Percentiles rank a stretch among this genome's conserved stretches.
phyloP scores from a whole-genome alignment of 2,329 filamentous ascomycete genomes.

The Magnaporthiopsis rhizophila region DNA sequence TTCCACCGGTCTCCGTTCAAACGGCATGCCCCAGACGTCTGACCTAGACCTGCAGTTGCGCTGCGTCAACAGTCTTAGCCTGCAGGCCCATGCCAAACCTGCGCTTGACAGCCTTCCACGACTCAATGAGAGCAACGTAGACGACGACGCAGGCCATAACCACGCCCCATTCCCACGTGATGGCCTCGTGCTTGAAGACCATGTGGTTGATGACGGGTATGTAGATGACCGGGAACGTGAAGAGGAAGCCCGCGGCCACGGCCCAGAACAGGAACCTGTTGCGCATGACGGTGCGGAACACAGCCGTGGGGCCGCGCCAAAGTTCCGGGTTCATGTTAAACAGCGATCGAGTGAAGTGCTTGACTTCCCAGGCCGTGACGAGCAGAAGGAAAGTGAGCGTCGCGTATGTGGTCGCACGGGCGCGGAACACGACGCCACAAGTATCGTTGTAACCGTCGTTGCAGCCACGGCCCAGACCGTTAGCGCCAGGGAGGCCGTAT shows the following conservation, averaged over 20 bases:
- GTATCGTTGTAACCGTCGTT: constrained; percentile 39
- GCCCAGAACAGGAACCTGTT: constrained; percentile 56
- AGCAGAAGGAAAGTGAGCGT: constrained; percentile 59
- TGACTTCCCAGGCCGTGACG: constrained; percentile 62
- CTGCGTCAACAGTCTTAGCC: neutral
- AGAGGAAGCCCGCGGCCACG: constrained; percentile 26
- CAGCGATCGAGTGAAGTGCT: constrained; percentile 55
- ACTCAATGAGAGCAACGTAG: constrained; percentile 55
- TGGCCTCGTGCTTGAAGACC: constrained; percentile 42
- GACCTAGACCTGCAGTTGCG: neutral
- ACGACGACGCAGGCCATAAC: constrained; percentile 47
- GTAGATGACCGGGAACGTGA: constrained; percentile 31
- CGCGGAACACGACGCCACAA: constrained; percentile 52
- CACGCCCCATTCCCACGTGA: constrained; percentile 61
- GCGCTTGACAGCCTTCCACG: constrained; percentile 61
- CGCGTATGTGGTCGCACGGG: constrained; percentile 56
- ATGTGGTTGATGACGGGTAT: constrained; percentile 41
- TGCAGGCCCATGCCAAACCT: neutral
- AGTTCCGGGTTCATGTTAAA: constrained; percentile 51
- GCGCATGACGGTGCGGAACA: constrained; percentile 51
- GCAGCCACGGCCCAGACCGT: constrained; percentile 39
- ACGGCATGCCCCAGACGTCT: neutral
- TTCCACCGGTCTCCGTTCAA: neutral
- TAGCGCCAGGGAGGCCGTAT: constrained; percentile 29
- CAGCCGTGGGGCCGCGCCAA: constrained; percentile 43